A percentile compares a stretch with the other conserved stretches of the same genome.
phyloP scores from a whole-genome alignment of 768 basidiomycete genomes.

The Naematelia aurantialba region DNA sequence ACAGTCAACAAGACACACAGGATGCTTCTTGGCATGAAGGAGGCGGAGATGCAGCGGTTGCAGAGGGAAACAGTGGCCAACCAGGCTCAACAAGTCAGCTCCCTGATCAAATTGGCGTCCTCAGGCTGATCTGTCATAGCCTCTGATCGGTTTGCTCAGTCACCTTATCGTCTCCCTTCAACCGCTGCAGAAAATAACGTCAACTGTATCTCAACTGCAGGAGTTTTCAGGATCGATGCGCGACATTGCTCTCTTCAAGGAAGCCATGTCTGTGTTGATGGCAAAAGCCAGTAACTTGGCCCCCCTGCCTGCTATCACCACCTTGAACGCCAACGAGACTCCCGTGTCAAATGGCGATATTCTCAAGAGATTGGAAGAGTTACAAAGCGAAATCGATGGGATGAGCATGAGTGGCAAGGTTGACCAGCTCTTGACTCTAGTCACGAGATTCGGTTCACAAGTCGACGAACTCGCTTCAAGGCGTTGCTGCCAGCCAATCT shows the following conservation, averaged over 20 bases:
- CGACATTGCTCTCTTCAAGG: slow-evolving; percentile 14
- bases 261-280: slow-evolving; percentile 9
- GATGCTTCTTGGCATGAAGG: slow-evolving; percentile 11
- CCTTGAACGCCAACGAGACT: background rate
- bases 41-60: slow-evolving; percentile 4
- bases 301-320: background rate
- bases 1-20: slow-evolving; percentile 1
- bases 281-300: background rate
- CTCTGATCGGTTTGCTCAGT: slow-evolving; percentile 14
- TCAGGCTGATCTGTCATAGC: too few relatives aligned
- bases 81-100: slow-evolving; percentile 1
- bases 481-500: too few relatives aligned
- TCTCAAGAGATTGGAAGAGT: background rate
- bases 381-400: background rate
- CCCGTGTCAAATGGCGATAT: background rate
- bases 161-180: slow-evolving; percentile 18
- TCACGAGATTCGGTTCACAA: background rate
- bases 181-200: background rate
- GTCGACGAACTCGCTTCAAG: background rate
- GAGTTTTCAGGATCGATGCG: slow-evolving; percentile 17
- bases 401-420: background rate
- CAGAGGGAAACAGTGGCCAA: slow-evolving; percentile 3
- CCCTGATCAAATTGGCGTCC: too few relatives aligned
- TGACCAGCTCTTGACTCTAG: background rate
- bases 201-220: background rate